Conservation (phyloP, 2,329 filamentous ascomycete species). For the Epichloe bromicola region DNA sequence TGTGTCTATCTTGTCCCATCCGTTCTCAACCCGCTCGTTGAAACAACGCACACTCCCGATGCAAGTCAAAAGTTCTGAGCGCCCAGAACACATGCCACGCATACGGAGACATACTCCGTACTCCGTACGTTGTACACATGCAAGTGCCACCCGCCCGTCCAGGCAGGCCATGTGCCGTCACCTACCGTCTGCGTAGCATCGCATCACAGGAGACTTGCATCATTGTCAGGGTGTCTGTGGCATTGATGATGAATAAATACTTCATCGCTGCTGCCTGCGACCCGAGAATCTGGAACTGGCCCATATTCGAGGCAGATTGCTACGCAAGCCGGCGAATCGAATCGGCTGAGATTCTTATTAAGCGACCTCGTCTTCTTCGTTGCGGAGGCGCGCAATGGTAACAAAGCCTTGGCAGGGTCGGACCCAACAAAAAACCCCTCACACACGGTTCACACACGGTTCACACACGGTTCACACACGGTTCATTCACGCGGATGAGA, state of each 20-base stretch:
- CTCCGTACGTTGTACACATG: background rate
- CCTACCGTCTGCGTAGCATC: background rate
- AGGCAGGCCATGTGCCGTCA: background rate
- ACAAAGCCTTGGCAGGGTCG: too few relatives aligned
- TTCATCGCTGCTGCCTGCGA: background rate
- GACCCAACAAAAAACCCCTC: too few relatives aligned
- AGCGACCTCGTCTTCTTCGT: too few relatives aligned
- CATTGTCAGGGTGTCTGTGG: background rate
- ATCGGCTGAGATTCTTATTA: too few relatives aligned
- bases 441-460: too few relatives aligned
- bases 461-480: too few relatives aligned
- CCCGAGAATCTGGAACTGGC: constrained; percentile 2
- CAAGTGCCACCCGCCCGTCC: background rate
- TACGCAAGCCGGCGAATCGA: background rate
- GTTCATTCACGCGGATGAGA: background rate
- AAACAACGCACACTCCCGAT: background rate
- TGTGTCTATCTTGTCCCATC: too few relatives aligned
- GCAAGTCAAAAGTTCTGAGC: background rate
- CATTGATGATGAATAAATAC: background rate
- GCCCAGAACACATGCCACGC: background rate
- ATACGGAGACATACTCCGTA: too few relatives aligned
- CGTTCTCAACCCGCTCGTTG: too few relatives aligned
- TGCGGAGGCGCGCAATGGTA: too few relatives aligned
- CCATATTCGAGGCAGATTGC: background rate
- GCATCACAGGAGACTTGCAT: background rate